Conservation (phyloP, 352 stramenopile genomes). For the Phytophthora tubulina region DNA sequence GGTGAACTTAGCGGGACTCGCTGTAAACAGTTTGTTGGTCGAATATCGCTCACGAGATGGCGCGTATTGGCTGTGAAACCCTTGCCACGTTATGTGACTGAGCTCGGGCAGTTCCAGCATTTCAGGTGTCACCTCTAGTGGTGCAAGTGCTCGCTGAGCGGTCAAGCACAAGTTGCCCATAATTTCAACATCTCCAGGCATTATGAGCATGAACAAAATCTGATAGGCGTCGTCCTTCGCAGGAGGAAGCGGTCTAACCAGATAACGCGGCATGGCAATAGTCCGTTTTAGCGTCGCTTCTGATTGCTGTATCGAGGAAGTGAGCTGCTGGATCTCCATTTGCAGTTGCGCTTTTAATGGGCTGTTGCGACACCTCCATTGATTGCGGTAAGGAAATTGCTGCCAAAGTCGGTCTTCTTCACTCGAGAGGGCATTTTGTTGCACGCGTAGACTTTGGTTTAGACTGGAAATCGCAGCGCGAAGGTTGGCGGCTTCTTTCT, state of each 20-base stretch:
- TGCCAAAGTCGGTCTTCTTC: conserved; percentile 14
- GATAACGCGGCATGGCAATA: conserved; percentile 37
- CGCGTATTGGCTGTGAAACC: conserved; percentile 24
- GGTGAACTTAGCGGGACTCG: not conserved
- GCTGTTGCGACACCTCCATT: not conserved
- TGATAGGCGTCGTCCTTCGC: conserved; percentile 32
- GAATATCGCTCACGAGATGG: not conserved
- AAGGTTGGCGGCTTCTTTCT: conserved; percentile 8
- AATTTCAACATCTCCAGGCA: conserved; percentile 50
- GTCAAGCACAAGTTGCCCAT: conserved; percentile 47
- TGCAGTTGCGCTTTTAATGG: not conserved
- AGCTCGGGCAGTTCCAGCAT: conserved; percentile 13
- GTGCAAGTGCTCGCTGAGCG: conserved; percentile 48
- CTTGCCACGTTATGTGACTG: conserved; percentile 29
- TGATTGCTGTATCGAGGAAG: not conserved
- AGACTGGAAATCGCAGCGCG: conserved; percentile 18
- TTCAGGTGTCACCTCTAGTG: conserved; percentile 1
- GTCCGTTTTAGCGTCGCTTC: not conserved
- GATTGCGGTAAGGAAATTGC: not conserved
- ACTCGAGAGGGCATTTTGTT: not conserved
- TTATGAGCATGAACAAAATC: conserved; percentile 56
- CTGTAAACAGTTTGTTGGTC: not conserved
- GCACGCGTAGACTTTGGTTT: not conserved
- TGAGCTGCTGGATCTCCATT: not conserved
- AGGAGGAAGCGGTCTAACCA: conserved; percentile 46